Conservation (phyloP, 306 rosid genomes). For the Phaseolus lunatus region DNA sequence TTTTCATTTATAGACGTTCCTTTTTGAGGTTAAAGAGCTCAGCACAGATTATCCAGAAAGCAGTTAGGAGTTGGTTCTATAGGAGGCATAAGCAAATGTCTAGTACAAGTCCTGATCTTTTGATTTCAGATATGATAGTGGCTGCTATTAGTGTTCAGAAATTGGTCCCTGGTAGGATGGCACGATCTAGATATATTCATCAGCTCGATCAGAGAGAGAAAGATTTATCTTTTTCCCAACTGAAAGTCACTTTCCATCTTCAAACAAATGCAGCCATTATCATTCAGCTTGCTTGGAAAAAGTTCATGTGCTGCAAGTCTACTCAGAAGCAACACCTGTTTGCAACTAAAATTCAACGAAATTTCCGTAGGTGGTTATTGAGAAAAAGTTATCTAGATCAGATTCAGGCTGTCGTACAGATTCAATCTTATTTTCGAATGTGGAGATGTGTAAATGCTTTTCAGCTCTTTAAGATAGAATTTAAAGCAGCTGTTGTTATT, state of each 20-base stretch:
- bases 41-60: slow-evolving; percentile 59
- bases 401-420: slow-evolving; percentile 62
- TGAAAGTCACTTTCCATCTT: slow-evolving; percentile 46
- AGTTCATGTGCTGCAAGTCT: slow-evolving; percentile 44
- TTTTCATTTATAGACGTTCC: slow-evolving; percentile 55
- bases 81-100: slow-evolving; percentile 49
- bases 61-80: slow-evolving; percentile 63
- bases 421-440: slow-evolving; percentile 76
- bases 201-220: slow-evolving; percentile 49
- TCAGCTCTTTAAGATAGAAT: slow-evolving; percentile 54
- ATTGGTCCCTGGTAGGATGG: slow-evolving; percentile 63
- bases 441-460: slow-evolving; percentile 64
- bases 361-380: slow-evolving; percentile 63
- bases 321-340: slow-evolving; percentile 48
- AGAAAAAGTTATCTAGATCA: slow-evolving; percentile 63
- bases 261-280: slow-evolving; percentile 53
- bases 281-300: slow-evolving; percentile 67
- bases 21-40: slow-evolving; percentile 61
- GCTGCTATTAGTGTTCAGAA: slow-evolving; percentile 67
- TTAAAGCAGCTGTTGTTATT: slow-evolving; percentile 61
- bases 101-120: slow-evolving; percentile 31
- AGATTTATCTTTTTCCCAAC: slow-evolving; percentile 37
- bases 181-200: slow-evolving; percentile 49
- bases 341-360: slow-evolving; percentile 72
- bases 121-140: slow-evolving; percentile 37